Evolutionary conservation across 1,284 basidiomycete species (phyloP).

Genomic region (Irpex sp.): DNA sequence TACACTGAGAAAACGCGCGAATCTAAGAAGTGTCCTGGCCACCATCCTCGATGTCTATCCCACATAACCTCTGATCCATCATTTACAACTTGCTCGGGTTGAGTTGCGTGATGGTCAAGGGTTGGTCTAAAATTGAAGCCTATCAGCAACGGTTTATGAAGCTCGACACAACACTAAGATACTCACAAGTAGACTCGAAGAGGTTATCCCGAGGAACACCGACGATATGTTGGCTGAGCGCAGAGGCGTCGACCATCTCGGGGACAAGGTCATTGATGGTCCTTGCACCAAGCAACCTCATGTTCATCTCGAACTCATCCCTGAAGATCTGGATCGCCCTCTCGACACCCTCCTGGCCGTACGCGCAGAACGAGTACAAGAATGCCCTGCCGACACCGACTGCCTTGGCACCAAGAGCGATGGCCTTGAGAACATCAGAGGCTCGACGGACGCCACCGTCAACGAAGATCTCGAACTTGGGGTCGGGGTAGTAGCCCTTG

Average conservation of each 20-base stretch:
- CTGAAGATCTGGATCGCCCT: slow-evolving; percentile 73
- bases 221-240: slow-evolving; percentile 56
- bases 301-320: slow-evolving; percentile 93
- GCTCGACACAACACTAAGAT: neutral
- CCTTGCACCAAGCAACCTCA: slow-evolving; percentile 81
- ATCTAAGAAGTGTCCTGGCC: neutral
- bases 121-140: slow-evolving; percentile 7
- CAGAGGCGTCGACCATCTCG: slow-evolving; percentile 82
- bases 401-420: slow-evolving; percentile 90
- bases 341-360: slow-evolving; percentile 80
- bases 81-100: slow-evolving; percentile 6
- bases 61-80: neutral
- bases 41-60: neutral
- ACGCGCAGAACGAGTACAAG: slow-evolving; percentile 84
- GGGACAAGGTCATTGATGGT: slow-evolving; percentile 75
- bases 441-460: slow-evolving; percentile 92
- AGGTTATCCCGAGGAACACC: slow-evolving; percentile 65
- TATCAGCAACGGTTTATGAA: neutral
- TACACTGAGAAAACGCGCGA: neutral
- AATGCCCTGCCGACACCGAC: slow-evolving; percentile 75
- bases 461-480: slow-evolving; percentile 83
- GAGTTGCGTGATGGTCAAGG: slow-evolving; percentile 13
- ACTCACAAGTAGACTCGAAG: slow-evolving; percentile 75
- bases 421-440: slow-evolving; percentile 88
- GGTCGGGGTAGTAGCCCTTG: slow-evolving; percentile 66